Conservation (phyloP, 1,284 basidiomycete species). For the Trametes pubescens region DNA sequence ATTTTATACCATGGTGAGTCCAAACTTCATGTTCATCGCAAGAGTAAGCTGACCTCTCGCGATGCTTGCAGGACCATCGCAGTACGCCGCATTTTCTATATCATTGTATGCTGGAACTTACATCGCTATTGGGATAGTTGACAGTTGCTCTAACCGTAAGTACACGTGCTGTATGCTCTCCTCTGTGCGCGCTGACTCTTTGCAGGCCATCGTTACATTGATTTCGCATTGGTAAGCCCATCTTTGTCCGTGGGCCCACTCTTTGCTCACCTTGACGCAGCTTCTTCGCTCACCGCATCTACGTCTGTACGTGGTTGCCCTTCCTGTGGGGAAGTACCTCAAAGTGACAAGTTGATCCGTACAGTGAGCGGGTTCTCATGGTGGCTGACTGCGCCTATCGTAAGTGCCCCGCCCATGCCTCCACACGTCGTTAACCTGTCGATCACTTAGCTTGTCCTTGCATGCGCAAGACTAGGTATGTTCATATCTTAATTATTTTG, state of each 20-base stretch:
- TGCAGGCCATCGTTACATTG: constrained; percentile 32
- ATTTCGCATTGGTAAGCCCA: constrained; percentile 50
- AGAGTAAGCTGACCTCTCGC: constrained; percentile 21
- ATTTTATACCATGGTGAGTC: constrained; percentile 41
- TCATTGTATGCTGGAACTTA: not conserved
- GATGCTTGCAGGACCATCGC: constrained; percentile 24
- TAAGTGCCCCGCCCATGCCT: constrained; percentile 35
- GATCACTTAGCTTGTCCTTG: constrained; percentile 23
- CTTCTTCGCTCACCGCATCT: constrained; percentile 27
- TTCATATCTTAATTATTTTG: not conserved
- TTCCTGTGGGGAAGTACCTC: not conserved
- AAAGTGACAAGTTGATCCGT: constrained; percentile 11
- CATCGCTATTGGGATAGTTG: constrained; percentile 14
- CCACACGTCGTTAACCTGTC: not conserved
- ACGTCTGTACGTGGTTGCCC: constrained; percentile 22
- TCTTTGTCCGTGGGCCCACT: not conserved
- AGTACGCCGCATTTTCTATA: constrained; percentile 28
- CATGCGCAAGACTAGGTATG: constrained; percentile 30
- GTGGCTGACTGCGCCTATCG: constrained; percentile 48
- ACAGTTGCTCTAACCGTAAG: constrained; percentile 37
- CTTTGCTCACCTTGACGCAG: constrained; percentile 10
- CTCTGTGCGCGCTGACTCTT: constrained; percentile 25
- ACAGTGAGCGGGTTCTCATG: constrained; percentile 51
- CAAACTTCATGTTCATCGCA: not conserved
- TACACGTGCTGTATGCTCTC: constrained; percentile 15